These are phyloP conservation scores for Alternaria arbusti DNA, from an alignment of 2,329 filamentous ascomycete species.

Conservation along the genomic window DNA sequence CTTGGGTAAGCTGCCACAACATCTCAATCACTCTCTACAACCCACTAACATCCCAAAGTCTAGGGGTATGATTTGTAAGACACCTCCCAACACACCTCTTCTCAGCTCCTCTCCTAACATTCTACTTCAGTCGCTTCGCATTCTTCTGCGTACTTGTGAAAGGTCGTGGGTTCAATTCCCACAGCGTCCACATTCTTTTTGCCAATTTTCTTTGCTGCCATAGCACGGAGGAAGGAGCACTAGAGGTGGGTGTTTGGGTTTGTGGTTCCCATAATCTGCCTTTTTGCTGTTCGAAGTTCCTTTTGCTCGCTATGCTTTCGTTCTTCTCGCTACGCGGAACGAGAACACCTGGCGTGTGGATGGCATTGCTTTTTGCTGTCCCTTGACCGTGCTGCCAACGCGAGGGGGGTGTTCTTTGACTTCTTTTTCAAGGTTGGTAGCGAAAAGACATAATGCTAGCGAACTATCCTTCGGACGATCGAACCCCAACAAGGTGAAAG, in stretches of 20 bases:
- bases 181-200: slow-evolving; percentile 27
- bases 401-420: background rate
- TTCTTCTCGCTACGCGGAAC: background rate
- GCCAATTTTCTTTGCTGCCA: background rate
- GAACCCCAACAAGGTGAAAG: background rate
- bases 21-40: background rate
- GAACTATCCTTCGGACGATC: background rate
- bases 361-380: background rate
- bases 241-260: no score
- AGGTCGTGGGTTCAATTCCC: slow-evolving; percentile 36
- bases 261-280: no score
- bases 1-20: slow-evolving; percentile 3
- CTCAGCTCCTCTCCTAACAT: background rate
- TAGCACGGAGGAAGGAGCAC: background rate
- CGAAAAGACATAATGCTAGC: background rate
- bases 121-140: slow-evolving; percentile 23
- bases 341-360: background rate
- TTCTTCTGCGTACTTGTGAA: slow-evolving; percentile 21
- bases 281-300: no score
- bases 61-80: slow-evolving; percentile 19
- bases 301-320: background rate
- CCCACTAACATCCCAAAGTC: background rate
- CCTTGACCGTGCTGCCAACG: background rate
- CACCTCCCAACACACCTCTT: background rate
- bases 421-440: background rate